phyloP scores from a whole-genome alignment of 768 basidiomycete genomes.

The Gymnopilus junonius region DNA sequence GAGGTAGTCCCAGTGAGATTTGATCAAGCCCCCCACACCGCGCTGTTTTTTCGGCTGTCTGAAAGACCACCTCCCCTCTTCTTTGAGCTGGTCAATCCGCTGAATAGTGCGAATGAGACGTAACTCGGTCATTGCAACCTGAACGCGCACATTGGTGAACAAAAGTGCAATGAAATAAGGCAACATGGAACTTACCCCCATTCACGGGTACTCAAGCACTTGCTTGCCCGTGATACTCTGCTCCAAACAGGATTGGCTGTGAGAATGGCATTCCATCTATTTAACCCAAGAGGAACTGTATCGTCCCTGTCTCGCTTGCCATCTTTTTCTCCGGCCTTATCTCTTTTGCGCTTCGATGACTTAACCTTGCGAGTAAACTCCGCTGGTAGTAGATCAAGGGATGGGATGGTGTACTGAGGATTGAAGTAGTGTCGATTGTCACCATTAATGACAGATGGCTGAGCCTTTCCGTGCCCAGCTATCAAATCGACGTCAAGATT shows the following conservation, averaged over 20 bases:
- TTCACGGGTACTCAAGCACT: slow-evolving; percentile 79
- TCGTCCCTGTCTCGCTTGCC: slow-evolving; percentile 60
- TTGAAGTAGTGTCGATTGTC: slow-evolving; percentile 45
- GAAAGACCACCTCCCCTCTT: slow-evolving; percentile 84
- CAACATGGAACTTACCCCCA: slow-evolving; percentile 67
- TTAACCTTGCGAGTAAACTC: slow-evolving; percentile 52
- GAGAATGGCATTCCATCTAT: slow-evolving; percentile 75
- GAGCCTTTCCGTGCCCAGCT: slow-evolving; percentile 14
- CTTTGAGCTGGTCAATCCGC: slow-evolving; percentile 82
- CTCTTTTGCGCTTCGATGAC: slow-evolving; percentile 40
- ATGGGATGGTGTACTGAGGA: slow-evolving; percentile 57
- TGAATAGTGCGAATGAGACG: slow-evolving; percentile 81
- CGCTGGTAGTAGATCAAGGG: slow-evolving; percentile 54
- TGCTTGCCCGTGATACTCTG: slow-evolving; percentile 69
- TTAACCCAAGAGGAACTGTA: slow-evolving; percentile 65
- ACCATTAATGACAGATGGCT: slow-evolving; percentile 15
- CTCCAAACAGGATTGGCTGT: slow-evolving; percentile 79
- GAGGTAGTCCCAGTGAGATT: slow-evolving; percentile 95
- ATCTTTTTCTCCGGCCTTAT: slow-evolving; percentile 53
- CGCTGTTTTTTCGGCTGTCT: slow-evolving; percentile 95
- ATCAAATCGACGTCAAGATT: slow-evolving; percentile 19
- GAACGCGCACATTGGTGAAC: background rate
- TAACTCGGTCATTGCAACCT: slow-evolving; percentile 84
- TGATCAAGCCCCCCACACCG: slow-evolving; percentile 71
- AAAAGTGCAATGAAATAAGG: background rate